Base-by-base conservation (phyloP, 306 rosid genomes). In the Glycyrrhiza uralensis region DNA sequence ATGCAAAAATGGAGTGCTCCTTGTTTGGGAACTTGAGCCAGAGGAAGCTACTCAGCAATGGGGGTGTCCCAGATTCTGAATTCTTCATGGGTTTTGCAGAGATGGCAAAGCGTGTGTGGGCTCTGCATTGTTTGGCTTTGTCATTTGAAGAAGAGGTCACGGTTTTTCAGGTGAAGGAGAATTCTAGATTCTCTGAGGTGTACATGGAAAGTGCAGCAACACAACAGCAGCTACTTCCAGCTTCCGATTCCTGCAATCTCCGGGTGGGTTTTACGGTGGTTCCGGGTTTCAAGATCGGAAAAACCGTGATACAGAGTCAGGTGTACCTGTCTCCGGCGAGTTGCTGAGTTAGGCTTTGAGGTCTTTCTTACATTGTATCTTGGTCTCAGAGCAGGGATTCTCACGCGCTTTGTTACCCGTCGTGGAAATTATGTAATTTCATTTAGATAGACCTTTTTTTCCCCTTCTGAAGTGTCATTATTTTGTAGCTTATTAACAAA, bases 1-100 rank as follows among this genome's bases (percentile, higher is more conserved):
- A 93, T 39, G 93, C 97, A 18, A 93, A 93, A 63, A 94, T 94
- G 99, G 99, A 94, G 75, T 91, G 97, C 33, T 94, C 99, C 9
- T 78, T 94, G 5, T 94, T 91, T 70, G 99, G 99, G 0, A 94
- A 91, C 57, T 72, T 91, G 79, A 94, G 84, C 79, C 92, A 83
- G 80, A 84, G 99, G 70, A 94, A 94, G 78, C 12, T 82, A 0
- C 63, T 94, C 23, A 89, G 66, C 56, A 79, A 93, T 62, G 94
- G 96, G 2, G 91, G 92, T 0, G 85, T 71, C 41, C 96, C 99
- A 2, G 97, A 91, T 42, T 85, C 89, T 36, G 24, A 87, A 11
- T 89, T 94, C 71, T 94, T 89, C 85, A 49, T 68, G 0, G 87
- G 95, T 0, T 94, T 88, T 65, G 88, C 91, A 0, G 99, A 94